A percentile compares a stretch with the other conserved stretches of the same genome.
These are phyloP conservation scores for Sarcomyxa edulis DNA, from an alignment of 768 basidiomycete genomes.

Conservation along the genomic window DNA sequence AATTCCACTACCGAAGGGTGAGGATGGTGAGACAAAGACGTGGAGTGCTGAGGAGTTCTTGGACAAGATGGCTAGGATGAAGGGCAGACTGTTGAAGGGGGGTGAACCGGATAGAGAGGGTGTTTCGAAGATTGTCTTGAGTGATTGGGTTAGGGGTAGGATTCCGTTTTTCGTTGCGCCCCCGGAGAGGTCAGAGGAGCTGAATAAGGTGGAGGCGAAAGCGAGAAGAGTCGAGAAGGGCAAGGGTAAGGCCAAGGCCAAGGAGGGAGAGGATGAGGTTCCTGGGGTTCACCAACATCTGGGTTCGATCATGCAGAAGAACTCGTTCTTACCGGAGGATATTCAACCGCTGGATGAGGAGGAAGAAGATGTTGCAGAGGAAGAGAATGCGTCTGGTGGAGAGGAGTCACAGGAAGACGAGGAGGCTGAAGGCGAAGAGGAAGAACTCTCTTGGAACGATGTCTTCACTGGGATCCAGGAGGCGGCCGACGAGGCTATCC, in stretches of 20 bases:
- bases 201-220: constrained; percentile 62
- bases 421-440: constrained; percentile 35
- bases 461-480: constrained; percentile 63
- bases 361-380: constrained; percentile 36
- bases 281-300: constrained; percentile 82
- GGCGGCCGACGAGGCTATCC: constrained; percentile 18
- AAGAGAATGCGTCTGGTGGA: constrained; percentile 27
- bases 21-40: constrained; percentile 39
- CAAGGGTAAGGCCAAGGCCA: constrained; percentile 44
- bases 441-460: constrained; percentile 79
- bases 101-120: constrained; percentile 92
- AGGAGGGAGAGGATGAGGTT: constrained; percentile 31
- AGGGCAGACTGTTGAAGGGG: constrained; percentile 86
- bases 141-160: constrained; percentile 95
- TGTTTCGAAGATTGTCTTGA: constrained; percentile 91
- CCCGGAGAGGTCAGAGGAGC: constrained; percentile 72
- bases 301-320: constrained; percentile 84
- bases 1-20: constrained; percentile 55
- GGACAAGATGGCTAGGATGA: constrained; percentile 81
- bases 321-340: constrained; percentile 82
- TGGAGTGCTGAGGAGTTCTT: constrained; percentile 81
- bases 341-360: constrained; percentile 59
- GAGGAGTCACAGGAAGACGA: constrained; percentile 33
- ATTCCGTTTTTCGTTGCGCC: constrained; percentile 96
- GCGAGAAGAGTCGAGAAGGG: constrained; percentile 45